Conservation (phyloP, 805 yeast genomes). For the Myxozyma monticola region DNA sequence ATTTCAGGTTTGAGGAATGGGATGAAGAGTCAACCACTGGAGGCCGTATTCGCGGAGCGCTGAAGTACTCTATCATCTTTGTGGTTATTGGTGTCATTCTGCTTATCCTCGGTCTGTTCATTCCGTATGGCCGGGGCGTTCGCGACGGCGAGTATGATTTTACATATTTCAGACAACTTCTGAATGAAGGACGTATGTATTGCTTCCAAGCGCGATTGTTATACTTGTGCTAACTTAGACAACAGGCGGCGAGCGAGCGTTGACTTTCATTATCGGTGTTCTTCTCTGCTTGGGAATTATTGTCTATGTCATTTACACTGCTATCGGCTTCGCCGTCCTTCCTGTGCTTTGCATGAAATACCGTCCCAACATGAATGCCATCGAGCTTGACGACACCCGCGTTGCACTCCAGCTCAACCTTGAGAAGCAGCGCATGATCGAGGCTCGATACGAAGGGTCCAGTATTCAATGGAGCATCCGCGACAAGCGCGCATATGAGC, state of each 20-base stretch:
- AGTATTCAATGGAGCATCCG: slow-evolving; percentile 31
- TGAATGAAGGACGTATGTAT: slow-evolving; percentile 26
- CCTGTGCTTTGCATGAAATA: slow-evolving; percentile 28
- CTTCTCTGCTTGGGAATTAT: slow-evolving; percentile 27
- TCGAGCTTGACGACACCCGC: slow-evolving; percentile 29
- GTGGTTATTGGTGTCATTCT: slow-evolving; percentile 16
- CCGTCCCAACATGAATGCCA: slow-evolving; percentile 16
- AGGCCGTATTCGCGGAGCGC: slow-evolving; percentile 25
- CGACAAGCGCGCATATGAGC: slow-evolving; percentile 32
- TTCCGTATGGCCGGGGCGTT: slow-evolving; percentile 29
- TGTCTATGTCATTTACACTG: slow-evolving; percentile 30
- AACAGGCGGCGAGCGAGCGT: slow-evolving; percentile 26
- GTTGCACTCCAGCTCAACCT: slow-evolving; percentile 30
- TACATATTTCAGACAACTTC: slow-evolving; percentile 24
- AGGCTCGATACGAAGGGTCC: slow-evolving; percentile 29
- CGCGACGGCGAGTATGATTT: slow-evolving; percentile 23
- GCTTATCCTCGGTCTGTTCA: slow-evolving; percentile 28
- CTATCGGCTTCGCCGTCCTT: slow-evolving; percentile 29
- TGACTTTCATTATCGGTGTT: slow-evolving; percentile 30
- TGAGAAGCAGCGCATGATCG: slow-evolving; percentile 36
- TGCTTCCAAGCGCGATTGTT: not conserved
- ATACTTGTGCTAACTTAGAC: not conserved
- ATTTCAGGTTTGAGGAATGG: slow-evolving; percentile 31
- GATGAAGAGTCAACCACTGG: slow-evolving; percentile 28
- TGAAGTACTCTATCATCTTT: slow-evolving; percentile 27